These are phyloP conservation scores for Salix viminalis DNA, from an alignment of 345 rosid genomes.

Conservation along the genomic window DNA sequence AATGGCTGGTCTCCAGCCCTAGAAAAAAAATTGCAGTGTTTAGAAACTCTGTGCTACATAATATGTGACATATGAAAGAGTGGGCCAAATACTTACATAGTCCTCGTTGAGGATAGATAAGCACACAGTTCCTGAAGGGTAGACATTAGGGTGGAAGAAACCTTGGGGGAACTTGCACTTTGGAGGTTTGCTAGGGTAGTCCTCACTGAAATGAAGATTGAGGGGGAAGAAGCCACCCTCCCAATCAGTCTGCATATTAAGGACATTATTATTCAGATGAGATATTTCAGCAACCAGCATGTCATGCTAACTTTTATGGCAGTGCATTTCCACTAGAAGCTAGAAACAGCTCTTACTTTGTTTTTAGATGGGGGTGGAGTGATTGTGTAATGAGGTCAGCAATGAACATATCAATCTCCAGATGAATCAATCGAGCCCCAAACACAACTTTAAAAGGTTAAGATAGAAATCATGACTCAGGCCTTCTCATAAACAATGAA, in stretches of 20 bases:
- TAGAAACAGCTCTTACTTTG: neutral
- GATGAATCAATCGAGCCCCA: neutral
- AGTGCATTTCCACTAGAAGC: neutral
- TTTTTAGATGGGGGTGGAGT: neutral
- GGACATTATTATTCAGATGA: neutral
- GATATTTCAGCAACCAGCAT: neutral
- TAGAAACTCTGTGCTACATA: neutral
- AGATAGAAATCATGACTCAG: neutral
- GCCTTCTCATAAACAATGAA: neutral
- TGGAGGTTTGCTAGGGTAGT: conserved; percentile 7
- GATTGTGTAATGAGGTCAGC: neutral
- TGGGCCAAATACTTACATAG: neutral
- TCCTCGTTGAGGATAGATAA: conserved; percentile 10
- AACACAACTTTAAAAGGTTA: neutral
- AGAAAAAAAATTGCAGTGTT: neutral
- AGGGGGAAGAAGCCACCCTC: conserved; percentile 5
- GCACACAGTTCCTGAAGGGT: conserved; percentile 4
- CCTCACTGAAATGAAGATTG: neutral
- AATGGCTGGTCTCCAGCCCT: conserved; percentile 11
- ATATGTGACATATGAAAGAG: neutral
- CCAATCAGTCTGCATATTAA: conserved; percentile 1
- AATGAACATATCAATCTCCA: neutral
- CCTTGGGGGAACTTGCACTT: conserved; percentile 10
- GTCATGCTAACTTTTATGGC: neutral
- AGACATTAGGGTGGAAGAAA: conserved; percentile 2